These are phyloP conservation scores for Fusarium verticillioides DNA, from an alignment of 2,329 filamentous ascomycete genomes.

Conservation along the genomic window DNA sequence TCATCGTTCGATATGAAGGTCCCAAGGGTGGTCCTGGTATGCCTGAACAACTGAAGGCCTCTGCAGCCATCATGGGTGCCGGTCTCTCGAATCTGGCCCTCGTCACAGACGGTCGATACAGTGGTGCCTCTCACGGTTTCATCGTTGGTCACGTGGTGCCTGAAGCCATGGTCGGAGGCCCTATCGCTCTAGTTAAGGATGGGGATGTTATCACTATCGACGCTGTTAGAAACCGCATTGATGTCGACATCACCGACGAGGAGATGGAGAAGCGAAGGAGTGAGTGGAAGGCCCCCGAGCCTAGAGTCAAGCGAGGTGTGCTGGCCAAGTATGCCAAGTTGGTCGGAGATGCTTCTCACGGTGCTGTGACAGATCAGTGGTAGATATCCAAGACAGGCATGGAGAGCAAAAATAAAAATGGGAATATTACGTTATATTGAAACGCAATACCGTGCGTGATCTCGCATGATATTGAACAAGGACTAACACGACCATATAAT, in stretches of 20 bases:
- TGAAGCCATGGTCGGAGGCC: slow-evolving; percentile 88
- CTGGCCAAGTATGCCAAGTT: slow-evolving; percentile 90
- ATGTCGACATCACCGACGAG: slow-evolving; percentile 71
- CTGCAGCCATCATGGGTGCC: slow-evolving; percentile 92
- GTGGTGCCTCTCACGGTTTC: slow-evolving; percentile 88
- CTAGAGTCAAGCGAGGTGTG: slow-evolving; percentile 81
- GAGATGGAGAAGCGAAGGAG: slow-evolving; percentile 74
- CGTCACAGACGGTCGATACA: slow-evolving; percentile 92
- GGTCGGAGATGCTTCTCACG: slow-evolving; percentile 91
- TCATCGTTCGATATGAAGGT: slow-evolving; percentile 93
- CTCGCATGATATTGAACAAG: background rate
- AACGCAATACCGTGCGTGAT: too few species aligned
- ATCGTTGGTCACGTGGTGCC: slow-evolving; percentile 94
- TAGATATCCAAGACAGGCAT: slow-evolving; percentile 24
- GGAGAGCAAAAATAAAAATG: background rate
- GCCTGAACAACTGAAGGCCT: slow-evolving; percentile 92
- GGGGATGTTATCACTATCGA: slow-evolving; percentile 90
- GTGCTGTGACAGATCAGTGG: slow-evolving; percentile 81
- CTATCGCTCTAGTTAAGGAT: slow-evolving; percentile 83
- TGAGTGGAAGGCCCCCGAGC: slow-evolving; percentile 76
- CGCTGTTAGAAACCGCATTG: slow-evolving; percentile 82
- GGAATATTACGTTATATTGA: background rate
- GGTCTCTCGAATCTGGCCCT: slow-evolving; percentile 87
- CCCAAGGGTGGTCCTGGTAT: slow-evolving; percentile 94
- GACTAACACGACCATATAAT: background rate